A percentile compares a stretch with the other conserved stretches of the same genome.
Conservation (phyloP, 768 basidiomycete species). For the Xerocomellus intermedius region DNA sequence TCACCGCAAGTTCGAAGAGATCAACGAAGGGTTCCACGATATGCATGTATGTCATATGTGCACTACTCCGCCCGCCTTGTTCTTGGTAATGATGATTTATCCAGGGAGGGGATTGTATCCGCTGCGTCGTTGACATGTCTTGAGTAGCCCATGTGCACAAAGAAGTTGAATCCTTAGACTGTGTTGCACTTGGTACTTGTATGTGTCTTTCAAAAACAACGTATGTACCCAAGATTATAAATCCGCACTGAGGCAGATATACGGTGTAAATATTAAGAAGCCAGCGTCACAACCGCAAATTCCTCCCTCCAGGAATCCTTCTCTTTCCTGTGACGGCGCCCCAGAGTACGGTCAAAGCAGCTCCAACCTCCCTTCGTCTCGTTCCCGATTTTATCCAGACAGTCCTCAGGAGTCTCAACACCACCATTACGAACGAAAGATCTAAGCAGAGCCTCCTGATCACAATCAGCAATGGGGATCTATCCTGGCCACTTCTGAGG, state of each 20-base stretch:
- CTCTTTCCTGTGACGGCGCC: constrained; percentile 62
- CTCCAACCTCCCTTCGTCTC: constrained; percentile 64
- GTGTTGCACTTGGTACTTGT: neutral
- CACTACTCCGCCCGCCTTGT: neutral
- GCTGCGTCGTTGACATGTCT: constrained; percentile 92
- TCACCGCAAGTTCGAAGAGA: constrained; percentile 65
- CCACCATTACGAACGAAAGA: constrained; percentile 66
- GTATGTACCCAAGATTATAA: neutral
- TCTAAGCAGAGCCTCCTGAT: constrained; percentile 76
- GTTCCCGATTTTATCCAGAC: constrained; percentile 70
- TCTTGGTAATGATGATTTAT: constrained; percentile 4
- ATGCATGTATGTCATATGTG: constrained; percentile 81
- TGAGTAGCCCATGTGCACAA: constrained; percentile 28
- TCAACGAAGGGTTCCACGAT: constrained; percentile 88
- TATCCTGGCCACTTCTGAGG: constrained; percentile 48
- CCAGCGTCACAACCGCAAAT: constrained; percentile 6
- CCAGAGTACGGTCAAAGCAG: constrained; percentile 68
- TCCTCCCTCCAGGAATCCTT: constrained; percentile 48
- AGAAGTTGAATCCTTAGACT: constrained; percentile 4
- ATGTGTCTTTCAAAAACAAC: neutral
- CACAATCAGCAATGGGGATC: constrained; percentile 65
- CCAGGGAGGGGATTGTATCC: constrained; percentile 81
- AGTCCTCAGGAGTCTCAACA: constrained; percentile 55
- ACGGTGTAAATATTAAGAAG: constrained; percentile 13
- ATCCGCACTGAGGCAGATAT: neutral